Conservation (phyloP, 305 asterid genomes). For the Fraxinus floribunda region DNA sequence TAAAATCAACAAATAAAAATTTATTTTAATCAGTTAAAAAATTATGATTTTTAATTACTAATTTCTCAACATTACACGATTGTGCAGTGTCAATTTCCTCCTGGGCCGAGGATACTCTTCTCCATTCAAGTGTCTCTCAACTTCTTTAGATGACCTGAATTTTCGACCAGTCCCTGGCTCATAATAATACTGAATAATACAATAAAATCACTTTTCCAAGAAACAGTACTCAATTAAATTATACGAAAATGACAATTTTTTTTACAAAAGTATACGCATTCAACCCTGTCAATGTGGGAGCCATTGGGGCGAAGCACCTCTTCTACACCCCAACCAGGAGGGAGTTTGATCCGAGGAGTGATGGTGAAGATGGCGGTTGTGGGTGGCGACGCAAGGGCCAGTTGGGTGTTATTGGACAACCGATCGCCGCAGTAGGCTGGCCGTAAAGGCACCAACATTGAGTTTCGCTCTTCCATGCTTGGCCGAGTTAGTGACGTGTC, state of each 20-base stretch:
- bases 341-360: slow-evolving; percentile 33
- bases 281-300: slow-evolving; percentile 60
- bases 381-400: slow-evolving; percentile 13
- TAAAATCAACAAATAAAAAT: background rate
- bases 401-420: slow-evolving; percentile 15
- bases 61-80: slow-evolving; percentile 27
- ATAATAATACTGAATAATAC: slow-evolving; percentile 60
- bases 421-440: slow-evolving; percentile 27
- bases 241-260: background rate
- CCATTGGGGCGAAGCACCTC: slow-evolving; percentile 57
- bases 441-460: slow-evolving; percentile 39
- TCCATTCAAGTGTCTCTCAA: slow-evolving; percentile 50
- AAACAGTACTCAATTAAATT: background rate
- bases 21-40: background rate
- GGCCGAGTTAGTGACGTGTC: background rate
- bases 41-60: background rate
- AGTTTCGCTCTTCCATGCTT: slow-evolving; percentile 22
- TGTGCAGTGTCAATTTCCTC: slow-evolving; percentile 1
- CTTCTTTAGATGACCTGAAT: slow-evolving; percentile 61
- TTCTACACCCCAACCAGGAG: slow-evolving; percentile 60
- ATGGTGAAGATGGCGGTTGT: slow-evolving; percentile 10
- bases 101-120: slow-evolving; percentile 25
- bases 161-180: slow-evolving; percentile 70
- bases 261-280: background rate
- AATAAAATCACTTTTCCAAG: background rate